Percentiles rank a stretch among this genome's conserved stretches.
Evolutionary conservation across 2,329 filamentous ascomycete genomes (phyloP).

Genomic region (Cladosporium cucumerinum): DNA sequence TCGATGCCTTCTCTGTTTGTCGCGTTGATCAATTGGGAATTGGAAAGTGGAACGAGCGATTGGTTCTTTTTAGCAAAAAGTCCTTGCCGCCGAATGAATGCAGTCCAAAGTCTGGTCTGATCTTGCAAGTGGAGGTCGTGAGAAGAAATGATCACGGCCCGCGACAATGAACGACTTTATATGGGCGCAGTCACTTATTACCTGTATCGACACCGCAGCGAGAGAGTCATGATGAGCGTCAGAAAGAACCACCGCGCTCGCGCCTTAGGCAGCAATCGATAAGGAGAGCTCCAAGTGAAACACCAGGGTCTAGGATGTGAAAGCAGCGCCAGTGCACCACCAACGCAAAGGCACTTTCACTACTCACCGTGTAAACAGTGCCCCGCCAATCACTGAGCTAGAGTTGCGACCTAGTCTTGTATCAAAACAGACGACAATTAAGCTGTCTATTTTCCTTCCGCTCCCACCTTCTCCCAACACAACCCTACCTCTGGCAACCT

Average conservation of each 20-base stretch:
- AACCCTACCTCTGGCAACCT: not conserved
- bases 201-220: conserved; percentile 4
- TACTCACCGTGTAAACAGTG: not conserved
- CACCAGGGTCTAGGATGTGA: not conserved
- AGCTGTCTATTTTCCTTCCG: not conserved
- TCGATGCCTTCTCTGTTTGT: not conserved
- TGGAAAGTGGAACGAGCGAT: conserved; percentile 1
- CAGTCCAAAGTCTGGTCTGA: not conserved
- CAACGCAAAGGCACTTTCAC: not conserved
- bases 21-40: not conserved
- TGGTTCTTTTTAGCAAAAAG: not conserved
- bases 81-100: not conserved
- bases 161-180: not conserved
- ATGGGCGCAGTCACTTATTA: not conserved
- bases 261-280: conserved; percentile 7
- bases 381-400: not conserved
- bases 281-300: not conserved
- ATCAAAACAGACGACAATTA: not conserved
- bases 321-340: not conserved
- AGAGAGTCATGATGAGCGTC: conserved; percentile 8
- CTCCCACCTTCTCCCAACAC: not conserved
- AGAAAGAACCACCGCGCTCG: not conserved
- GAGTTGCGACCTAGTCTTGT: not conserved
- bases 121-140: not conserved
- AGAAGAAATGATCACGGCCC: not conserved